Base-by-base conservation (phyloP, 2,329 filamentous ascomycete genomes). In the Colletotrichum sp. region DNA sequence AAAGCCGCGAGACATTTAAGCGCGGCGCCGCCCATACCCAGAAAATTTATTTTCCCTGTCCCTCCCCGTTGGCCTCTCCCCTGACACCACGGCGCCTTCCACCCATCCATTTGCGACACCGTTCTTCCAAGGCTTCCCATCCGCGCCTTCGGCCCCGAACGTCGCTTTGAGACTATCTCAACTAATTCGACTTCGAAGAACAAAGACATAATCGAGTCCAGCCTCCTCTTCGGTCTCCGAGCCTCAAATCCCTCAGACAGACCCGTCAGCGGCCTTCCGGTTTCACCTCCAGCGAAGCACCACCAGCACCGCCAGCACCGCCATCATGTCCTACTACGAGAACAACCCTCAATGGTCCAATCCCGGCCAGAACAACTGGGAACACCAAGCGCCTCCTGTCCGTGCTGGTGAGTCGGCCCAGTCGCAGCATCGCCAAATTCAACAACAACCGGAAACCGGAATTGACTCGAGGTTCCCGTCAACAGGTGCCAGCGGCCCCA, bases 401-500 rank as follows among this genome's bases (percentile, higher is more conserved):
- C 85, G 86, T 75, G 81, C 84, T 77, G 85, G 78, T 79, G 68
- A 76, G 77, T 78, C 65, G 68, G 24, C 68, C 74, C 66, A 75
- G 75, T 70, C 62, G 73, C 69, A 74, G 39, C 75, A 72, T 59
- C 68, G 60, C 70, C 71, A 77, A 62, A 66, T 64, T 62, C 62
- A 62, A 71, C 67, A 77, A 44, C 62, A 48, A 48, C 6, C 66
- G 18, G 65, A 74, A 66, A 44, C 66, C 72, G 72, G 71, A 71
- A 67, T 68, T 76, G 69, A 75, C 74, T 64, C 74, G 67, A 75
- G 68, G 60, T 75, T 75, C 63, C 74, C 64, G 39, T 79, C 81
- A 78, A 78, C 84, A 95, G 94, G 94, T 86, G 92, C 94, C 77
- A 95, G 91, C 85, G 96, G 94, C 74, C 93, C 94, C 67, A 92